These are phyloP conservation scores for Diplodia sapinea DNA, from an alignment of 2,329 filamentous ascomycete genomes.

Conservation along the genomic window DNA sequence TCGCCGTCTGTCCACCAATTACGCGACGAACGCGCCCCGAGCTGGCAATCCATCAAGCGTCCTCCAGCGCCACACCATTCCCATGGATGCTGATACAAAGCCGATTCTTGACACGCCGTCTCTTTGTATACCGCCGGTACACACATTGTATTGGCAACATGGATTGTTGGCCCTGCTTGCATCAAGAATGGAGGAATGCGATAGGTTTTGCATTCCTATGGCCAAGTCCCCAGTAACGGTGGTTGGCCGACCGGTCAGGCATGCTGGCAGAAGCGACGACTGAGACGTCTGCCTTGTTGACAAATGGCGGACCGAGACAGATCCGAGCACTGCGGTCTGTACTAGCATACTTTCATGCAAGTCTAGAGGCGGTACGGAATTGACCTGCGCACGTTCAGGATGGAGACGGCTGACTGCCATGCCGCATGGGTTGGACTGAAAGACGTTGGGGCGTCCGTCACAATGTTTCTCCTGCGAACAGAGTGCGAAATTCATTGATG, in stretches of 20 bases:
- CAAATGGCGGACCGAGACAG: conserved; percentile 56
- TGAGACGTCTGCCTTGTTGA: conserved; percentile 57
- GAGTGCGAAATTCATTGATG: neutral
- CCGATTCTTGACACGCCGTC: conserved; percentile 60
- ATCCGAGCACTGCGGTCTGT: conserved; percentile 50
- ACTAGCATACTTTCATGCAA: neutral
- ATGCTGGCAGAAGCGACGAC: conserved; percentile 54
- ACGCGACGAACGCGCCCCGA: neutral
- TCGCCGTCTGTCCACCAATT: neutral
- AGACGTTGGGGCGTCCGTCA: neutral
- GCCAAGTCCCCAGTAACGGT: conserved; percentile 58
- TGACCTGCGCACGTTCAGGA: neutral
- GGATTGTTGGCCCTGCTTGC: conserved; percentile 61
- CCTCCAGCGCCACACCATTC: neutral
- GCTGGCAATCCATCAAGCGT: neutral
- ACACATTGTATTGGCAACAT: neutral
- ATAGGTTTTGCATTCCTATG: conserved; percentile 40
- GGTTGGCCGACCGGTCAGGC: conserved; percentile 49
- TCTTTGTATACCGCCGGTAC: neutral
- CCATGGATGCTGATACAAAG: conserved; percentile 38
- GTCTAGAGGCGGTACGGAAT: neutral
- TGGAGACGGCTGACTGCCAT: neutral
- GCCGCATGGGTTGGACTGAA: no score
- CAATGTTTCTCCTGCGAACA: neutral
- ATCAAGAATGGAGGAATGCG: conserved; percentile 43